Evolutionary conservation across 2,329 filamentous ascomycete genomes (phyloP).

Genomic region (Aureobasidium sp.): DNA sequence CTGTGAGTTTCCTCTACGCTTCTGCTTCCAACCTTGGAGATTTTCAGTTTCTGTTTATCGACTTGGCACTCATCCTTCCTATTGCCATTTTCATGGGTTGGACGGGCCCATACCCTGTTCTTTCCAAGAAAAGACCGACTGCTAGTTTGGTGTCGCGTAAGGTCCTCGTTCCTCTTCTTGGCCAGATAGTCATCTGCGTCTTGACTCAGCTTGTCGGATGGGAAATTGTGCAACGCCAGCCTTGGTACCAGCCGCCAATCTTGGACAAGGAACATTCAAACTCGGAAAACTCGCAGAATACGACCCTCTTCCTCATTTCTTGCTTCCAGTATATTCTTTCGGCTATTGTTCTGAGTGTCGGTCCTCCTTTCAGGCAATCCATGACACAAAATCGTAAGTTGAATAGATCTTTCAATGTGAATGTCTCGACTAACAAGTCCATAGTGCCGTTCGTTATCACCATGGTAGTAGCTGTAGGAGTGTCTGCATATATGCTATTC

Average conservation of each 20-base stretch:
- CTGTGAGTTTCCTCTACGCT: slow-evolving; percentile 92
- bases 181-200: slow-evolving; percentile 79
- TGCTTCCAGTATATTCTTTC: slow-evolving; percentile 94
- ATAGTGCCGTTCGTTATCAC: slow-evolving; percentile 77
- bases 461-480: slow-evolving; percentile 58
- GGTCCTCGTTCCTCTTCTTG: slow-evolving; percentile 79
- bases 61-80: slow-evolving; percentile 82
- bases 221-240: slow-evolving; percentile 65
- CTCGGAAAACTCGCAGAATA: slow-evolving; percentile 88
- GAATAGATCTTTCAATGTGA: not conserved
- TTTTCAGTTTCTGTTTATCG: slow-evolving; percentile 97
- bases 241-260: slow-evolving; percentile 80
- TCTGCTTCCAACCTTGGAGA: slow-evolving; percentile 91
- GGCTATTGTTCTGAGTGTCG: slow-evolving; percentile 84
- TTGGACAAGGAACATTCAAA: slow-evolving; percentile 74
- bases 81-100: slow-evolving; percentile 99
- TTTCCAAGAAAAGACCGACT: slow-evolving; percentile 80
- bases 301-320: slow-evolving; percentile 77
- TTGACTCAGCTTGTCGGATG: slow-evolving; percentile 69
- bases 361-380: slow-evolving; percentile 76
- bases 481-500: slow-evolving; percentile 75
- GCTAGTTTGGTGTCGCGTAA: slow-evolving; percentile 89
- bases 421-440: slow-evolving; percentile 21
- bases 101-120: slow-evolving; percentile 72
- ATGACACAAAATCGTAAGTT: slow-evolving; percentile 70